A percentile compares a stretch with the other conserved stretches of the same genome.
Evolutionary conservation across 1,284 basidiomycete species (phyloP).

Genomic region (Fomitopsis schrenkii): DNA sequence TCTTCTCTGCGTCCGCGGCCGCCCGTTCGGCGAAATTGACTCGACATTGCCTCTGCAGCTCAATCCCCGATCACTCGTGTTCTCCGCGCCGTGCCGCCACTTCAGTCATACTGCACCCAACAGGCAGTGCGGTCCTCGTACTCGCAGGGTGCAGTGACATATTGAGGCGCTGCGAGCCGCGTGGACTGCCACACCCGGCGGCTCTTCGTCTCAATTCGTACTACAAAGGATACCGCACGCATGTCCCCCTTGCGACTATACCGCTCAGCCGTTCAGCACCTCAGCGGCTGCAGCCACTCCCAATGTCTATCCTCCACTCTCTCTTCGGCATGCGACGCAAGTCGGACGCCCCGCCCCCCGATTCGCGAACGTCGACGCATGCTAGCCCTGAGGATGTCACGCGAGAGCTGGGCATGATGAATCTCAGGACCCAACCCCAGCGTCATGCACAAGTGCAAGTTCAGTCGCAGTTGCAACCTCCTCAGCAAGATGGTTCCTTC

Average conservation of each 20-base stretch:
- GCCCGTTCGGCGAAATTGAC: neutral
- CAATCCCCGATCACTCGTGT: neutral
- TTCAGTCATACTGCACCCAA: neutral
- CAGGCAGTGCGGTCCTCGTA: neutral
- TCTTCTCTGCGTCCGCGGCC: neutral
- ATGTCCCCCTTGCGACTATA: neutral
- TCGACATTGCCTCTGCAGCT: neutral
- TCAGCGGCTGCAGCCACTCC: neutral
- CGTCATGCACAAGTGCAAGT: neutral
- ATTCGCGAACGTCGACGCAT: slow-evolving; percentile 2
- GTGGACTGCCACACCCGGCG: neutral
- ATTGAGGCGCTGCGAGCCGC: neutral
- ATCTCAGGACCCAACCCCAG: slow-evolving; percentile 5
- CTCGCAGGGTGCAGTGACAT: neutral
- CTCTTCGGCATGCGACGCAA: slow-evolving; percentile 16
- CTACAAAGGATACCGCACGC: neutral
- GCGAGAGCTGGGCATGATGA: slow-evolving; percentile 8
- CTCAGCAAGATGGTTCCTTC: slow-evolving; percentile 13
- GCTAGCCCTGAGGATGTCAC: slow-evolving; percentile 6
- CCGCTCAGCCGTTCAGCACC: neutral
- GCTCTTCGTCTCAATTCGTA: neutral
- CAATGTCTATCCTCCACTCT: slow-evolving; percentile 1
- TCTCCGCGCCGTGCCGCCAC: neutral
- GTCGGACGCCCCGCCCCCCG: slow-evolving; percentile 2
- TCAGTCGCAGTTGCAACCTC: too few relatives aligned